Percentiles rank a stretch among this genome's conserved stretches.
Conservation (phyloP, 495 filamentous ascomycete species). For the Penicillium fimorum region DNA sequence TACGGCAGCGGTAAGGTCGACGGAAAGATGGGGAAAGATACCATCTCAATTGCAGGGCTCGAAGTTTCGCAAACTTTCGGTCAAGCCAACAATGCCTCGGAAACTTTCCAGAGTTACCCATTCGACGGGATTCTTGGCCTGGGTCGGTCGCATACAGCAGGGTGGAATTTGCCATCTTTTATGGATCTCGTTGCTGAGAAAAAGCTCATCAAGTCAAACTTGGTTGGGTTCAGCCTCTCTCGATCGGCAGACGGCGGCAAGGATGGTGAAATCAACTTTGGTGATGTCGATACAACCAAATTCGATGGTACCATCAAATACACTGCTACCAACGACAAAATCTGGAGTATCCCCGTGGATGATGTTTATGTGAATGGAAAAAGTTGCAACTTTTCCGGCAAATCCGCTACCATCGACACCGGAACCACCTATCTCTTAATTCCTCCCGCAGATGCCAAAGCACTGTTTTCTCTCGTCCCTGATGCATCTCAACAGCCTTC, state of each 20-base stretch:
- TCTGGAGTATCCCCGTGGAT: slow-evolving; percentile 70
- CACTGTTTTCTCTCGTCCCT: slow-evolving; percentile 64
- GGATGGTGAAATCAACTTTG: slow-evolving; percentile 76
- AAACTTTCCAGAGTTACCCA: slow-evolving; percentile 70
- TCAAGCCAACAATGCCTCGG: slow-evolving; percentile 60
- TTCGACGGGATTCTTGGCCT: slow-evolving; percentile 87
- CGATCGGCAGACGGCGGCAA: slow-evolving; percentile 61
- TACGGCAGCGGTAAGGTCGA: slow-evolving; percentile 73
- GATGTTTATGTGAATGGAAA: slow-evolving; percentile 59
- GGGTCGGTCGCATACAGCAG: slow-evolving; percentile 48
- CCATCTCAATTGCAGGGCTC: slow-evolving; percentile 61
- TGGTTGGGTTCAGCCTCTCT: slow-evolving; percentile 67
- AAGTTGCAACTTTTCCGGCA: slow-evolving; percentile 45
- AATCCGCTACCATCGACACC: slow-evolving; percentile 72
- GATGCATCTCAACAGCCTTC: slow-evolving; percentile 47
- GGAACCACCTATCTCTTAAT: slow-evolving; percentile 76
- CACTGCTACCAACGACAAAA: slow-evolving; percentile 42
- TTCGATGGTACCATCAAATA: slow-evolving; percentile 68
- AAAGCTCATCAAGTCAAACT: slow-evolving; percentile 57
- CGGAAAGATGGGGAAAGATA: slow-evolving; percentile 63
- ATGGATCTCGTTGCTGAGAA: slow-evolving; percentile 58
- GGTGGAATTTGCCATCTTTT: slow-evolving; percentile 55
- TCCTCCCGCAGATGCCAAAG: slow-evolving; percentile 60
- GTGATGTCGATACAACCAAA: slow-evolving; percentile 60
- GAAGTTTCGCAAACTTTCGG: slow-evolving; percentile 64